Evolutionary conservation across 257 asterid genomes (phyloP).

Genomic region (Gentiana macrophylla): DNA sequence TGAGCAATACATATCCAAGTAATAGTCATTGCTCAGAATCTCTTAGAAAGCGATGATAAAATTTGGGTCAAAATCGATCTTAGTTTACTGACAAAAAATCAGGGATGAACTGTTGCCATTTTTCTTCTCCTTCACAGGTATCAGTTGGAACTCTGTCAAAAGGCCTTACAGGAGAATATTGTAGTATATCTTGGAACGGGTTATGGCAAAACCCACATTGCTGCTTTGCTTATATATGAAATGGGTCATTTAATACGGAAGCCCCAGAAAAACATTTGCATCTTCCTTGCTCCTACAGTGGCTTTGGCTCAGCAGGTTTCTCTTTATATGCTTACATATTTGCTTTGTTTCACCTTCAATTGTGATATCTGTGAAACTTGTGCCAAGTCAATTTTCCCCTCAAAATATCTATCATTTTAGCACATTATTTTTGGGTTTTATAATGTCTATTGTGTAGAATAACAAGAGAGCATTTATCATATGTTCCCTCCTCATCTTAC

Average conservation of each 20-base stretch:
- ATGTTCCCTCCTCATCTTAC: too few species aligned
- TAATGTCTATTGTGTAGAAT: too few species aligned
- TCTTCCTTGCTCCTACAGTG: slow-evolving; percentile 93
- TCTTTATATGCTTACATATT: slow-evolving; percentile 7
- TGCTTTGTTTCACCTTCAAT: neutral
- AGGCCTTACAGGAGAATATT: slow-evolving; percentile 77
- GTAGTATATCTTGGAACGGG: slow-evolving; percentile 85
- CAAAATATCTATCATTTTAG: too few species aligned
- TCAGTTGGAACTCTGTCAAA: slow-evolving; percentile 78
- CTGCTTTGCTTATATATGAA: slow-evolving; percentile 78
- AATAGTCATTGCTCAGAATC: too few species aligned
- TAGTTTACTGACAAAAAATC: too few species aligned
- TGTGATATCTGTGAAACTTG: too few species aligned
- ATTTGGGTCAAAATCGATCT: too few species aligned
- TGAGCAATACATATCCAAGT: too few species aligned
- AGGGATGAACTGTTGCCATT: neutral
- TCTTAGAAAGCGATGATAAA: neutral
- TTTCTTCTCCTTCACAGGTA: slow-evolving; percentile 36
- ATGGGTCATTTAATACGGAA: slow-evolving; percentile 77
- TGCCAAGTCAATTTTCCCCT: too few species aligned
- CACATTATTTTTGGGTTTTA: too few species aligned
- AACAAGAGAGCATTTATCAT: too few species aligned
- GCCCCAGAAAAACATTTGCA: slow-evolving; percentile 75
- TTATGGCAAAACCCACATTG: slow-evolving; percentile 96
- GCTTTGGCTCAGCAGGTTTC: slow-evolving; percentile 90